Evolutionary conservation across 2,329 filamentous ascomycete genomes (phyloP).

Genomic region (Thermothelomyces thermophilus): DNA sequence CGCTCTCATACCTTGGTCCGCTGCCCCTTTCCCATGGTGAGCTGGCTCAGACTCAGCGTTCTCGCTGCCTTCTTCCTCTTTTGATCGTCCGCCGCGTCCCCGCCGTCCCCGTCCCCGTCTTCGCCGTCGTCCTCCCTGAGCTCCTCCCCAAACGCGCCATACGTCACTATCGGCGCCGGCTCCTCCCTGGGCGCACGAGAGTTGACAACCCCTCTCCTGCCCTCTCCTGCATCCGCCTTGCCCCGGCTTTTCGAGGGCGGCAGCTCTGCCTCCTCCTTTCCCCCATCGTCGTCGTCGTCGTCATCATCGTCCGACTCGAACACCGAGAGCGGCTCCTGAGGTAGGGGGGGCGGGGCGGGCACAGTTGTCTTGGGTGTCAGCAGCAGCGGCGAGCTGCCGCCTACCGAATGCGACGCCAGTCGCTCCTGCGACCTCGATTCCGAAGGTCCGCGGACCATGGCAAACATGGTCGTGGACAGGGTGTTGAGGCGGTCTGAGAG

Average conservation of each 20-base stretch:
- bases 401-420: conserved; percentile 6
- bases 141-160: conserved; percentile 39
- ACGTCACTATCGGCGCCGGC: conserved; percentile 27
- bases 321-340: conserved; percentile 24
- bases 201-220: conserved; percentile 36
- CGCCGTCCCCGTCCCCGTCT: conserved; percentile 30
- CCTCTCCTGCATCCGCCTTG: conserved; percentile 17
- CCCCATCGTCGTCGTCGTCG: conserved; percentile 28
- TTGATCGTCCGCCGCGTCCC: conserved; percentile 26
- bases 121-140: conserved; percentile 32
- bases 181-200: conserved; percentile 50
- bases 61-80: conserved; percentile 49
- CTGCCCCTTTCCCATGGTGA: conserved; percentile 42
- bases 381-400: conserved; percentile 11
- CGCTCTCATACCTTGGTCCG: conserved; percentile 23
- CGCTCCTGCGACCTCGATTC: conserved; percentile 31
- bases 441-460: conserved; percentile 31
- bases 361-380: conserved; percentile 12
- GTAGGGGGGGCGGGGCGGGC: conserved; percentile 10
- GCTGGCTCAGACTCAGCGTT: conserved; percentile 57
- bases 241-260: neutral
- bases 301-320: conserved; percentile 34
- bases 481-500: conserved; percentile 45
- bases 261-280: neutral
- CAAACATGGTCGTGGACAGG: conserved; percentile 37